Percentiles rank a stretch among this genome's conserved stretches.
Evolutionary conservation across 2,329 filamentous ascomycete species (phyloP).

Genomic region (Magnaporthiopsis poae): DNA sequence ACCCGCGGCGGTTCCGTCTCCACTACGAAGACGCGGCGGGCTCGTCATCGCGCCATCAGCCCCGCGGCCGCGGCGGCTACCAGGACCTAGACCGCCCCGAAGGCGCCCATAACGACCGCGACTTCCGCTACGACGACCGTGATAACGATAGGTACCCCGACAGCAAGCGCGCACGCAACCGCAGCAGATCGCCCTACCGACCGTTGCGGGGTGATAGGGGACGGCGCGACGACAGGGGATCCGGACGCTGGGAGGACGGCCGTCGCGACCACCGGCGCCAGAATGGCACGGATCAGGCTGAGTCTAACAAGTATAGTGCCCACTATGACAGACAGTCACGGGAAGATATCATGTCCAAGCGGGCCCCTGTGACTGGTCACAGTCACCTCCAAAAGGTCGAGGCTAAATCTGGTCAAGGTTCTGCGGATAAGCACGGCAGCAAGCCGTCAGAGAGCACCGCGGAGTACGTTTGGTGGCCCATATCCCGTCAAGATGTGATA

Average conservation of each 20-base stretch:
- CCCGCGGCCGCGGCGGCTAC: slow-evolving; percentile 40
- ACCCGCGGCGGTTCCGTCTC: slow-evolving; percentile 50
- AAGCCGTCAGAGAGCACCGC: slow-evolving; percentile 8
- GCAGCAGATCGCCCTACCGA: slow-evolving; percentile 41
- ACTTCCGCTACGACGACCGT: slow-evolving; percentile 38
- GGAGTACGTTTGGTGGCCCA: not conserved
- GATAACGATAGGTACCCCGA: slow-evolving; percentile 22
- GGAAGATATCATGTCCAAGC: slow-evolving; percentile 54
- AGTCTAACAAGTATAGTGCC: slow-evolving; percentile 33
- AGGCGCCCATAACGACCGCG: slow-evolving; percentile 11
- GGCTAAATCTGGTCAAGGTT: slow-evolving; percentile 59
- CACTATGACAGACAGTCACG: slow-evolving; percentile 38
- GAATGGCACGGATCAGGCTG: slow-evolving; percentile 20
- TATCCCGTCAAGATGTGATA: not conserved
- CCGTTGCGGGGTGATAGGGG: slow-evolving; percentile 31
- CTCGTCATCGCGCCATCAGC: slow-evolving; percentile 25
- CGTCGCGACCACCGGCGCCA: slow-evolving; percentile 20
- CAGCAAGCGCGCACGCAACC: slow-evolving; percentile 32
- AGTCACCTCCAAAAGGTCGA: slow-evolving; percentile 50
- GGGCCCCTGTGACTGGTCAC: slow-evolving; percentile 47
- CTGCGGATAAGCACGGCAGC: slow-evolving; percentile 36
- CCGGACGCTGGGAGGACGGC: slow-evolving; percentile 20
- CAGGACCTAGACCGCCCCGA: slow-evolving; percentile 46
- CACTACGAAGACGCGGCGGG: slow-evolving; percentile 47
- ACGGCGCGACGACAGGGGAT: slow-evolving; percentile 16